phyloP scores from a whole-genome alignment of 192 early-diverging fungal genomes.

The Dissophora globulifera region DNA sequence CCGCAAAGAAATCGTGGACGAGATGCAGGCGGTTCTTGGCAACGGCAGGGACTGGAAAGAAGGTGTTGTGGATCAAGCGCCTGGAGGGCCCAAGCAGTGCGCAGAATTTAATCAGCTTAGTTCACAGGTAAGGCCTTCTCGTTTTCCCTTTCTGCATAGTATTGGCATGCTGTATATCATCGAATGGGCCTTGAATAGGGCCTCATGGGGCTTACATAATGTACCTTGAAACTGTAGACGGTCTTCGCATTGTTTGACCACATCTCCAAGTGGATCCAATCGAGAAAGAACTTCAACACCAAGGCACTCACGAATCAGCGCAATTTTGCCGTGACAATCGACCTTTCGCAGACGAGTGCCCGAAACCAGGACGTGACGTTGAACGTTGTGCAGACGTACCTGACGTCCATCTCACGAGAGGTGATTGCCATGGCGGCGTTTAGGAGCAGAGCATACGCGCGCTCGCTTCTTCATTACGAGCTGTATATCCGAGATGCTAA shows the following conservation, averaged over 20 bases:
- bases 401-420: constrained; percentile 68
- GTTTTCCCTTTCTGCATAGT: no score
- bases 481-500: constrained; percentile 62
- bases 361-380: constrained; percentile 14
- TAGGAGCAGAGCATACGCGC: constrained; percentile 68
- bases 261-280: constrained; percentile 58
- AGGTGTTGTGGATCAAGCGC: neutral
- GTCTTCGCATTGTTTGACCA: constrained; percentile 50
- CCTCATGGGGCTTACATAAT: no score
- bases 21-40: constrained; percentile 33
- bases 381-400: constrained; percentile 54
- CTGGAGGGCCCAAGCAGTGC: neutral
- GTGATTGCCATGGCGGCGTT: constrained; percentile 72
- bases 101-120: constrained; percentile 32
- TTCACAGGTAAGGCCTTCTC: constrained; percentile 22
- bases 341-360: constrained; percentile 4
- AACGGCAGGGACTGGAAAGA: constrained; percentile 4
- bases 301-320: constrained; percentile 17
- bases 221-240: constrained; percentile 30
- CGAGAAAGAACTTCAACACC: constrained; percentile 18
- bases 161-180: no score
- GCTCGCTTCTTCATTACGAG: constrained; percentile 78
- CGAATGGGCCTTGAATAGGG: no score
- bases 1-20: constrained; percentile 16
- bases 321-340: constrained; percentile 18